Evolutionary conservation across 164 flowering plant genomes (phyloP), one percentile per base, ranked within the genome.

Genomic region (Vitis labrusca): DNA sequence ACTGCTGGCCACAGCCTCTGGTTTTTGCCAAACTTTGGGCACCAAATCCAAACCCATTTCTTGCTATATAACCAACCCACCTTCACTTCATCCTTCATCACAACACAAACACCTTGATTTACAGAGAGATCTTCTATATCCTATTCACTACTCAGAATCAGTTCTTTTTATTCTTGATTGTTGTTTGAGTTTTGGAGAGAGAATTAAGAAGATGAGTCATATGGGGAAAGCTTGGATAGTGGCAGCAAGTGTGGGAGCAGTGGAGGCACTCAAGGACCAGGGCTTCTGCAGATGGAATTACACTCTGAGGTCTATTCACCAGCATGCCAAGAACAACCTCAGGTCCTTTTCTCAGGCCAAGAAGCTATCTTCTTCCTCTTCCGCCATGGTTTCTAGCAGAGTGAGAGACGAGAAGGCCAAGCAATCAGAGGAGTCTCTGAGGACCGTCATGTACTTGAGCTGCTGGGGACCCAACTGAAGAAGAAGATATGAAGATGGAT

Each of bases 241-340:
- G 13, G 68, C 68, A 27, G 68, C 59, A 3, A 27, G 23, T 1
- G 59, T 65, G n/a, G 68, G 68, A 51, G 68, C 59, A 11, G 68
- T 65, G 47, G 68, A 65, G 59, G 68, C 68, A 16, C 12, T 65
- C 44, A 65, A 65, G 12, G 68, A 65, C 9, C 68, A 65, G 48
- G 68, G 68, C 19, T 0, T 65, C 48, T 65, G 68, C 68, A 51
- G 68, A 14, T 65, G 67, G 67, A 50, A 50, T 5, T 32, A 32
- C 44, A 32, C 44, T 4, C 0, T 32, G 6, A 32, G 44, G 7
- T 32, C 44, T 32, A 32, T 32, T 32, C 44, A 32, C 44, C 44
- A 32, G 44, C 44, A 32, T 6, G 44, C 44, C 44, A 32, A 32
- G 44, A 32, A 32, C 44, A 32, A 32, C 44, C 44, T 32, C 44